These are phyloP conservation scores for Ormosia semicastrata DNA, from an alignment of 306 rosid species.

Conservation along the genomic window DNA sequence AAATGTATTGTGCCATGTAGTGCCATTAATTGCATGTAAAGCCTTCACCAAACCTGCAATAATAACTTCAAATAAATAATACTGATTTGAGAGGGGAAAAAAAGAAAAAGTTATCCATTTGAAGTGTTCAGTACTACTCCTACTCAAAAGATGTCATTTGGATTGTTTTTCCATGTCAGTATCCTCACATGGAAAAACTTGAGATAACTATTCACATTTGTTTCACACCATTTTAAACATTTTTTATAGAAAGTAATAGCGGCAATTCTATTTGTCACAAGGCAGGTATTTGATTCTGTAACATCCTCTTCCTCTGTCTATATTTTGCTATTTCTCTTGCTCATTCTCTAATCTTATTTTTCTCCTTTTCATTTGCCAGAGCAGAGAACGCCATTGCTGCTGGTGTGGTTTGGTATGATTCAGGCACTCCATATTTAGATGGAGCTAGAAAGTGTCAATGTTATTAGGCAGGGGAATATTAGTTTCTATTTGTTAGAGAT, in stretches of 20 bases:
- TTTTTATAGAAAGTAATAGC: not conserved
- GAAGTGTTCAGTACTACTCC: not conserved
- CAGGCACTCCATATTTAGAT: not conserved
- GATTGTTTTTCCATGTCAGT: not conserved
- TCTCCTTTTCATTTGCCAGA: not conserved
- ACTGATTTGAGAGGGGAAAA: not conserved
- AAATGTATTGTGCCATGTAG: conserved; percentile 80
- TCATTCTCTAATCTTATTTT: not conserved
- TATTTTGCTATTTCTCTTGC: not conserved
- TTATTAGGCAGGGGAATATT: not conserved
- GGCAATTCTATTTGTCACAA: not conserved
- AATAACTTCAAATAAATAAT: conserved; percentile 33
- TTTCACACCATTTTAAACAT: not conserved
- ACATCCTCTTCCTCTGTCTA: not conserved
- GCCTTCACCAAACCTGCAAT: conserved; percentile 78
- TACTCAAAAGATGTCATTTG: not conserved
- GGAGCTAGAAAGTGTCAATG: not conserved
- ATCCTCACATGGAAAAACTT: not conserved
- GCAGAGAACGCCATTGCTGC: not conserved
- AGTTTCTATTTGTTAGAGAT: not conserved
- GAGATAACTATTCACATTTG: not conserved
- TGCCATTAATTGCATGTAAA: conserved; percentile 68
- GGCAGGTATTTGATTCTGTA: not conserved
- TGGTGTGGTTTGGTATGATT: not conserved
- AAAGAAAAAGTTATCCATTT: not conserved